phyloP scores from a whole-genome alignment of 1,284 basidiomycete genomes.

The Ceratobasidium papillatum region DNA sequence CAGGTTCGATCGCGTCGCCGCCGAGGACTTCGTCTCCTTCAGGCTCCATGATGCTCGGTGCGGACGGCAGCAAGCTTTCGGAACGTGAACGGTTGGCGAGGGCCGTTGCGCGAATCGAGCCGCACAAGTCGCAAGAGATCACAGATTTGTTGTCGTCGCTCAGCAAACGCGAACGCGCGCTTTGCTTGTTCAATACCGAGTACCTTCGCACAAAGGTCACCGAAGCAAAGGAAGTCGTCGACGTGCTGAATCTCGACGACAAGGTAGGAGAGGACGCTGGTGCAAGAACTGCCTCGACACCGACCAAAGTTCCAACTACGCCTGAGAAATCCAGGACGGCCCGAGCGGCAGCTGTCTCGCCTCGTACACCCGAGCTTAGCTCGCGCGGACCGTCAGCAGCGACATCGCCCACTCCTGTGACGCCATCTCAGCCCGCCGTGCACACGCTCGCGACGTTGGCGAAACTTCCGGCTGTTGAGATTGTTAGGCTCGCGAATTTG shows the following conservation, averaged over 20 bases:
- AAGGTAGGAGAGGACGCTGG: conserved; percentile 57
- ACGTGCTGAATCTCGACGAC: conserved; percentile 62
- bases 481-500: conserved; percentile 65
- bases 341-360: conserved; percentile 54
- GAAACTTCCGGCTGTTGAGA: conserved; percentile 72
- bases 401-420: conserved; percentile 62
- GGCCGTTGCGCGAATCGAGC: conserved; percentile 71
- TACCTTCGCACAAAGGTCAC: conserved; percentile 78
- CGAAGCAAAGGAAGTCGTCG: conserved; percentile 82
- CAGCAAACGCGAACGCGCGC: conserved; percentile 85
- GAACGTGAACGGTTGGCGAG: conserved; percentile 78
- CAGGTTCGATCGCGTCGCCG: conserved; percentile 73
- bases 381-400: conserved; percentile 74
- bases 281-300: conserved; percentile 50
- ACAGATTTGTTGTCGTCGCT: conserved; percentile 83
- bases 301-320: conserved; percentile 48
- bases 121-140: conserved; percentile 63
- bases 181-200: conserved; percentile 89
- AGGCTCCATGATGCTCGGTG: conserved; percentile 61
- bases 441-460: conserved; percentile 55
- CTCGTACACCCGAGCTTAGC: conserved; percentile 74
- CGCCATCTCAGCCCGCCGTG: conserved; percentile 43
- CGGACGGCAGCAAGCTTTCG: conserved; percentile 53
- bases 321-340: conserved; percentile 19
- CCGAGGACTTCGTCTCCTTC: conserved; percentile 82